phyloP scores from a whole-genome alignment of 2,329 filamentous ascomycete species.

The Talaromyces islandicus region DNA sequence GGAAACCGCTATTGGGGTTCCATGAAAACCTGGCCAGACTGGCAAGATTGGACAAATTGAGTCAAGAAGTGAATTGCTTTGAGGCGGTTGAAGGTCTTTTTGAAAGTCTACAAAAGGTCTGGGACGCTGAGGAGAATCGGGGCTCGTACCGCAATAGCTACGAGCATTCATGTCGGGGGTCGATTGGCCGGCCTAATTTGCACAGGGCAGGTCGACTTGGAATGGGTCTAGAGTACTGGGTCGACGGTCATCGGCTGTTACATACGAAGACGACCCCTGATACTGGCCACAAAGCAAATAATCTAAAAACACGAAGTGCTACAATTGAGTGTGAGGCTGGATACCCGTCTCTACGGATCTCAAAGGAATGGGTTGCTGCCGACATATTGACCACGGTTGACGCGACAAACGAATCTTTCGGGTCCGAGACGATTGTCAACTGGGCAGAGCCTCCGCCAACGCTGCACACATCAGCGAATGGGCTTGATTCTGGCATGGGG shows the following conservation, averaged over 20 bases:
- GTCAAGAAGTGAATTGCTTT: slow-evolving; percentile 41
- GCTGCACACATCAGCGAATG: slow-evolving; percentile 24
- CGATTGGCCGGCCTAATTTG: slow-evolving; percentile 36
- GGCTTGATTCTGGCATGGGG: slow-evolving; percentile 32
- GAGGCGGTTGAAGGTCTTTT: slow-evolving; percentile 40
- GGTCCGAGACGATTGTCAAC: slow-evolving; percentile 15
- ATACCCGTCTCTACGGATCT: slow-evolving; percentile 38
- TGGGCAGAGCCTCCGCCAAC: slow-evolving; percentile 35
- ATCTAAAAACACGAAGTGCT: slow-evolving; percentile 27
- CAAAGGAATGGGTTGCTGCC: slow-evolving; percentile 37
- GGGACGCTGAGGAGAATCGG: slow-evolving; percentile 34
- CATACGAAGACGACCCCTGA: slow-evolving; percentile 19
- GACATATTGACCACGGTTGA: slow-evolving; percentile 24
- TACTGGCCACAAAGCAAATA: slow-evolving; percentile 13
- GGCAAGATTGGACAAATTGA: slow-evolving; percentile 39
- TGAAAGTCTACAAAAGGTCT: slow-evolving; percentile 36
- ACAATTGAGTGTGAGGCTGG: slow-evolving; percentile 41
- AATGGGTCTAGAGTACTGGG: slow-evolving; percentile 39
- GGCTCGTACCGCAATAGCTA: slow-evolving; percentile 24
- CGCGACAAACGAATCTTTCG: not conserved
- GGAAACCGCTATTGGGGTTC: slow-evolving; percentile 34
- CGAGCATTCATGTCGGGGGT: slow-evolving; percentile 36
- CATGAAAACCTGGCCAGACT: slow-evolving; percentile 39
- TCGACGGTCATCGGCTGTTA: slow-evolving; percentile 28
- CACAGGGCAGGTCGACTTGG: slow-evolving; percentile 35